phyloP scores from a whole-genome alignment of 2,329 filamentous ascomycete genomes.

The Aureobasidium mangrovei region DNA sequence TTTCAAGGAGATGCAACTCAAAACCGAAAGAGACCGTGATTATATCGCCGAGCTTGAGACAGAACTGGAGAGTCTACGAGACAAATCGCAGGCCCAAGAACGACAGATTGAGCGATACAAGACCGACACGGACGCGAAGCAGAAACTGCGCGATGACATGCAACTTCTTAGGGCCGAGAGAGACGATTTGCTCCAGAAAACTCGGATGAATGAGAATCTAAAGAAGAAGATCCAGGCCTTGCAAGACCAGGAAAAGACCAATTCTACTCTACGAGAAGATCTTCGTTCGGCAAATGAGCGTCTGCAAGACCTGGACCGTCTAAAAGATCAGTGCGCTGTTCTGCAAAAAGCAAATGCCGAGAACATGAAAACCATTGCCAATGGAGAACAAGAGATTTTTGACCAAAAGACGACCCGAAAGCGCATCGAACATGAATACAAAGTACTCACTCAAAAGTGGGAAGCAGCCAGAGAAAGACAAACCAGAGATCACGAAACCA shows the following conservation, averaged over 20 bases:
- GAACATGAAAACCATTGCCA: slow-evolving; percentile 41
- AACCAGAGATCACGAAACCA: slow-evolving; percentile 39
- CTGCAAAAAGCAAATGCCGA: slow-evolving; percentile 45
- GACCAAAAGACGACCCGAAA: slow-evolving; percentile 41
- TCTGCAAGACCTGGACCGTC: slow-evolving; percentile 35
- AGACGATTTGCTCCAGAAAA: slow-evolving; percentile 40
- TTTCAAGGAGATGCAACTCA: slow-evolving; percentile 35
- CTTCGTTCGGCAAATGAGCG: slow-evolving; percentile 37
- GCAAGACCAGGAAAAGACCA: slow-evolving; percentile 38
- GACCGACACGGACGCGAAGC: slow-evolving; percentile 35
- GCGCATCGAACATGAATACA: slow-evolving; percentile 40
- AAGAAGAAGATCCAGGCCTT: slow-evolving; percentile 45
- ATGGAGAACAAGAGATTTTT: slow-evolving; percentile 44
- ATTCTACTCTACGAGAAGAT: slow-evolving; percentile 36
- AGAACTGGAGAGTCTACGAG: slow-evolving; percentile 37
- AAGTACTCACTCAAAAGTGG: slow-evolving; percentile 38
- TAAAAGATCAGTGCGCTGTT: slow-evolving; percentile 36
- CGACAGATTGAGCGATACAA: slow-evolving; percentile 37
- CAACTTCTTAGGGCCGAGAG: slow-evolving; percentile 41
- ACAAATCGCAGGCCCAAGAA: slow-evolving; percentile 38
- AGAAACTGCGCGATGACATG: slow-evolving; percentile 43
- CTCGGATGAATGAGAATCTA: slow-evolving; percentile 44
- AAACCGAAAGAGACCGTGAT: slow-evolving; percentile 37
- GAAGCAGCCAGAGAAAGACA: slow-evolving; percentile 41
- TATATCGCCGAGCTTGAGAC: slow-evolving; percentile 43